Base-by-base conservation (phyloP, 2,329 filamentous ascomycete genomes). In the Metarhizium sp. region DNA sequence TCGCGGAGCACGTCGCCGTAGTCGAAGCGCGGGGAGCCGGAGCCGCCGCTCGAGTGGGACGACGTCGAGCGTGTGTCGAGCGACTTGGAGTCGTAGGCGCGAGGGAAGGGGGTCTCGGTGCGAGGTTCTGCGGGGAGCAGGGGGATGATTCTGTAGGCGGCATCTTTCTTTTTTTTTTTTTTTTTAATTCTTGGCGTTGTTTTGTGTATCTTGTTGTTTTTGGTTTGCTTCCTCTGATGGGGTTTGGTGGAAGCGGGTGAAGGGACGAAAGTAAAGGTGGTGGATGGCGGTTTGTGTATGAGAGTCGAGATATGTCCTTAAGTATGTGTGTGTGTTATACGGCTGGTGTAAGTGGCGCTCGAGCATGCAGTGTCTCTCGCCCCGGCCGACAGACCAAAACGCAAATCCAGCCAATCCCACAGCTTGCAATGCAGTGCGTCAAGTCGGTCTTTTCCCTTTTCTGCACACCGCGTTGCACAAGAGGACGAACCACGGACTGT, bases 1-100 rank as follows among this genome's bases (percentile, higher is more conserved):
- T 89, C 84, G 49, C 79, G 77, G 16, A 85, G 69, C 53, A 82
- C 64, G 55, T 74, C 71, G 57, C 69, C 69, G 61, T 76, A 67
- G 62, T 71, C 69, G 52, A 67, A 61, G 57, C 67, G 62, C 11
- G 57, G 53, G 52, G 55, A 47, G 51, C 52, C 25, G 25, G 25
- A 25, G 25, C 25, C 25, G 25, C 25, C 55, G 56, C 34, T 42
- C 54, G n/a, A 54, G 32, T 53, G 50, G 6, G 58, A 58, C 18
- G 55, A 47, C 2, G 45, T 38, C 5, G 64, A 13, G 64, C n/a
- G 65, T 25, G 60, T 59, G 10, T 64, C 61, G 38, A 61, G 55
- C 32, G 62, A 59, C 51, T 66, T 62, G 11, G 62, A 58, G 48
- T 67, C 63, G 16, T 62, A 63, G 48, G 56, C 56, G 6, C 36